A percentile compares a stretch with the other conserved stretches of the same genome.
phyloP scores from a whole-genome alignment of 805 yeast species.

The Lipomyces yamadae region DNA sequence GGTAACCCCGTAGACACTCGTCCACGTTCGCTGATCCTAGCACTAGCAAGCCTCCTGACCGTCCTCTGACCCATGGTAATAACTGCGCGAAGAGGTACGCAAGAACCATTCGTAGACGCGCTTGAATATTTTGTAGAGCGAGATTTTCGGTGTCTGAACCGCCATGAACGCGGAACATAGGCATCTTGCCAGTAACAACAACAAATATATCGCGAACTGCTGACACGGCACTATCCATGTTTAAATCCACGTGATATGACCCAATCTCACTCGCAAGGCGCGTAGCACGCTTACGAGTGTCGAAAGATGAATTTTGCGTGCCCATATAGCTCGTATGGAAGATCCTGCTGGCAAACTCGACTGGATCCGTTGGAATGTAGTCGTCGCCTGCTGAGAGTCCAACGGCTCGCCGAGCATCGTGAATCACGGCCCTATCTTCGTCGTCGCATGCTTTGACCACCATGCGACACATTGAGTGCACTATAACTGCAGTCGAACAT shows the following conservation, averaged over 20 bases:
- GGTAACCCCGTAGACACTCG: conserved; percentile 91
- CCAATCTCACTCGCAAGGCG: conserved; percentile 77
- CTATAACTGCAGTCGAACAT: conserved; percentile 95
- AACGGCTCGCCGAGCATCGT: conserved; percentile 73
- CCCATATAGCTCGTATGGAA: conserved; percentile 97
- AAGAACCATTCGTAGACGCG: conserved; percentile 91
- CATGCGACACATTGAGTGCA: conserved; percentile 89
- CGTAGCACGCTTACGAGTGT: conserved; percentile 82
- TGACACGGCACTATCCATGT: conserved; percentile 83
- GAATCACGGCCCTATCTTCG: conserved; percentile 70
- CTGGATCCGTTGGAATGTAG: conserved; percentile 75
- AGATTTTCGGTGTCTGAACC: conserved; percentile 90
- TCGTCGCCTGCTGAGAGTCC: conserved; percentile 53
- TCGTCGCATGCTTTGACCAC: conserved; percentile 70
- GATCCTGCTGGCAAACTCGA: conserved; percentile 72
- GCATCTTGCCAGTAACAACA: conserved; percentile 86
- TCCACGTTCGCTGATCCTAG: conserved; percentile 97
- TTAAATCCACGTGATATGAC: conserved; percentile 86
- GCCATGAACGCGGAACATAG: conserved; percentile 89
- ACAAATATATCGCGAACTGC: conserved; percentile 79
- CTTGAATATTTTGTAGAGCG: conserved; percentile 96
- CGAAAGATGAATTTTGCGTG: conserved; percentile 85
- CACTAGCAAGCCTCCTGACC: conserved; percentile 78
- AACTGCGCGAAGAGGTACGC: conserved; percentile 92
- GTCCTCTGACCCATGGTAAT: conserved; percentile 90